These are phyloP conservation scores for Orobanche coerulescens DNA, from an alignment of 257 asterid genomes.

Conservation along the genomic window DNA sequence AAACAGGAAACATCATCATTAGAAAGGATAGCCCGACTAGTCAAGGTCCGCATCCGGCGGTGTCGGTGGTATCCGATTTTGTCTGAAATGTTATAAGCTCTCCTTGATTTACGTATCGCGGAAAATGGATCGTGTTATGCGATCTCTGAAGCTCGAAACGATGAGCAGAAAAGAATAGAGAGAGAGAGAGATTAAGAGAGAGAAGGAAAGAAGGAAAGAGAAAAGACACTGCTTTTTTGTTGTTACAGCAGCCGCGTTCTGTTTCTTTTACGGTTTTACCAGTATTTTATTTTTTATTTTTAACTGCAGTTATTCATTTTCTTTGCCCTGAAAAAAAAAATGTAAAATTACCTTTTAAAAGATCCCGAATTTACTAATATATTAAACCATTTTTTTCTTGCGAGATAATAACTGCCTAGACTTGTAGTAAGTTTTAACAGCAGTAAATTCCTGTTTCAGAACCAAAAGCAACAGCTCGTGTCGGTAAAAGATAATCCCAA, in stretches of 20 bases:
- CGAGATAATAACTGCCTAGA: conserved; percentile 5
- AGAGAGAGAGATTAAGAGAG: conserved; percentile 24
- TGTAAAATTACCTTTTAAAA: too few relatives aligned
- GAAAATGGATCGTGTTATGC: conserved; percentile 49
- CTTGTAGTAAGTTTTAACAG: conserved; percentile 21
- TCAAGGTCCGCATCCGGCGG: too few relatives aligned
- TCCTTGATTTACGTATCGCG: conserved; percentile 25
- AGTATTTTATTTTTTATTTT: conserved; percentile 10
- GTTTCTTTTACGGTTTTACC: too few relatives aligned
- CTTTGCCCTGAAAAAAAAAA: neutral
- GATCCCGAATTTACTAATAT: conserved; percentile 23
- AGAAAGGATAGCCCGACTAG: too few relatives aligned
- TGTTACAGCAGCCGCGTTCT: conserved; percentile 61
- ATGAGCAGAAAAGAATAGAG: conserved; percentile 37
- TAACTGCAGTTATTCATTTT: neutral
- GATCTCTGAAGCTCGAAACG: conserved; percentile 56
- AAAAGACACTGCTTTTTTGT: conserved; percentile 31
- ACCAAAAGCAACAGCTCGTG: conserved; percentile 20
- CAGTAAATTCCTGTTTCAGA: conserved; percentile 31
- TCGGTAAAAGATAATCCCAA: conserved; percentile 6
- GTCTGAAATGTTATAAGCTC: conserved; percentile 22
- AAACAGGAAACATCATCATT: too few relatives aligned
- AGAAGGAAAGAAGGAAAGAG: conserved; percentile 25
- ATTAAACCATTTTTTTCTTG: neutral
- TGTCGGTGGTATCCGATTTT: too few relatives aligned